Base-by-base conservation (phyloP, 805 yeast genomes). In the Priceomyces castillae region DNA sequence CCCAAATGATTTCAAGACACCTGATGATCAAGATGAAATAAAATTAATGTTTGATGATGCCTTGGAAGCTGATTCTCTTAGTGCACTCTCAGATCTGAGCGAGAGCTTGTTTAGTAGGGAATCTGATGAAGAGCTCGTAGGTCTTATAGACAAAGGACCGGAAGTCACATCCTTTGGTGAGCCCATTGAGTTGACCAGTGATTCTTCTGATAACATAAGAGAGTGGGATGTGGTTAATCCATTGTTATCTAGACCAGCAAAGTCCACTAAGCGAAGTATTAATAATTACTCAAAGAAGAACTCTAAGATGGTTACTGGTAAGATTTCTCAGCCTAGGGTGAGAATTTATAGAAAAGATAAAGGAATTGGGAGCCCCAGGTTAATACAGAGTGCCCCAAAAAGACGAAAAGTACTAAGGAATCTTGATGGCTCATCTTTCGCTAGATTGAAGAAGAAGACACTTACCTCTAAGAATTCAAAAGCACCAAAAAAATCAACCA, bases 211-310 rank as follows among this genome's bases (percentile, higher is more conserved):
- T 22, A 44, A 49, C 2, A 56, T 52, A 3, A 43, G 37, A 14
- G 63, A 58, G 37, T 42, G 35, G 18, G 53, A 49, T 40, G 37
- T 31, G 9, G 45, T 58, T 3, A 50, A 58, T 37, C 53, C 56
- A n/a, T 49, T 56, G 56, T 6, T 28, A 28, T 28, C n/a, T 5
- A 28, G 15, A 28, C 31, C 31, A 5, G 10, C 10, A 28, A 28
- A 28, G 15, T 5, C 10, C 7, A 11, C 7, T n/a, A 28, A 28
- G 10, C 4, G 15, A 28, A 28, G 15, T 4, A 12, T n/a, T 11
- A 11, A 28, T 12, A 28, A n/a, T 11, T 6, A 4, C 5, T 28
- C 42, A 54, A 19, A 23, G 37, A 28, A 28, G 9, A 9, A 6
- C 25, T 22, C 25, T 6, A 6, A 6, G 9, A 22, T 7, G 9